Evolutionary conservation across 2,329 filamentous ascomycete species (phyloP), one percentile per base, ranked within the genome.

Genomic region (Exophiala viscosa): DNA sequence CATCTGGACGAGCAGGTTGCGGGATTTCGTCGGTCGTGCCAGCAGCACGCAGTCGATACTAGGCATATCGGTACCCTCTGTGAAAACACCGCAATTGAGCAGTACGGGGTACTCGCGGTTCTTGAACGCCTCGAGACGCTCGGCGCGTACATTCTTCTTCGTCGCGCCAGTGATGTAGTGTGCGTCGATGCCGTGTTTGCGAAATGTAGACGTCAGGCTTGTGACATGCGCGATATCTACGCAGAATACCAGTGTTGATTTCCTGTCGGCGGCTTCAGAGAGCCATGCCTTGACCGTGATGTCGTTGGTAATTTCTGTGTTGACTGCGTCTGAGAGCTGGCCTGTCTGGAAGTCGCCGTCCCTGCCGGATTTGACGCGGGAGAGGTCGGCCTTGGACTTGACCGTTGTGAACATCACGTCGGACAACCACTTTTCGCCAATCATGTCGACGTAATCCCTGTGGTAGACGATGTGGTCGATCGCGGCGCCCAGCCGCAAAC

Each of bases 401-500:
- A 97, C 91, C 0, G 93, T 97, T 0, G 93, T 97, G 70, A 99
- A 97, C 3, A 92, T 74, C n/a, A 95, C 88, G 66, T 93, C 83
- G 0, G 90, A 86, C 10, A 99, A 79, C 90, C 91, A 97, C 38
- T 93, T 90, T 52, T 95, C 90, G 32, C 85, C 84, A 55, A 96
- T 88, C 85, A 88, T 87, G 58, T 88, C 85, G 28, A 87, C 76
- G 58, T 87, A 90, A 64, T 88, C 84, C 60, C 90, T 93, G 69
- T 97, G 92, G 64, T 96, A 97, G 43, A 96, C 92, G 56, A 97
- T 96, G 65, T 95, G 87, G 63, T 97, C 92, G 62, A 97, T 93
- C 31, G 87, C 91, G 10, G 85, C 78, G 1, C 91, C 91, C 1
- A 97, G 76, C 54, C 82, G 84, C 31, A 95, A 73, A 0, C 92